Conservation (phyloP, 176 grass and related monocot species). For the Ensete glaucum region DNA sequence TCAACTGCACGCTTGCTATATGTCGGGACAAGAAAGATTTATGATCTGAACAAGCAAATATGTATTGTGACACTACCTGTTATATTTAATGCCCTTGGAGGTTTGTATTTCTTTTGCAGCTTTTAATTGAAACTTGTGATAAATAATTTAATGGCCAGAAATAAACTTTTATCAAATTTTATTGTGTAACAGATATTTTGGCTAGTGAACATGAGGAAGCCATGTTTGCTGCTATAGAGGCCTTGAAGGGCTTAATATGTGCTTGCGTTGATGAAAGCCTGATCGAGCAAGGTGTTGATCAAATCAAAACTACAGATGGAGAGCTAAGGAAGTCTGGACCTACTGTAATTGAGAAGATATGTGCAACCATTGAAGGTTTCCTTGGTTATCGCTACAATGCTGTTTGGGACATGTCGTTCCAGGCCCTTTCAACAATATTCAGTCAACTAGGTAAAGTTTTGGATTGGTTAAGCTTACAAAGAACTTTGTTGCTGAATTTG, state of each 20-base stretch:
- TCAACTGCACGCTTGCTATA: constrained; percentile 62
- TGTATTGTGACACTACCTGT: constrained; percentile 63
- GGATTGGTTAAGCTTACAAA: not conserved
- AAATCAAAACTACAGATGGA: constrained; percentile 58
- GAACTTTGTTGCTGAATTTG: constrained; percentile 4
- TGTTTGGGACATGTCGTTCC: constrained; percentile 88
- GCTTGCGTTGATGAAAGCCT: constrained; percentile 65
- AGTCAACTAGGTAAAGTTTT: constrained; percentile 53
- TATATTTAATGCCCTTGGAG: constrained; percentile 71
- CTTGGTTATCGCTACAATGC: constrained; percentile 56
- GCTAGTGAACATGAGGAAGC: constrained; percentile 85
- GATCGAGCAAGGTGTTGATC: constrained; percentile 50
- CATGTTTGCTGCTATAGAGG: constrained; percentile 61
- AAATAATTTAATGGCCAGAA: not conserved
- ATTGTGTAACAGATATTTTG: constrained; percentile 58
- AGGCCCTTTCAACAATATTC: constrained; percentile 60
- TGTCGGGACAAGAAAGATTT: constrained; percentile 53
- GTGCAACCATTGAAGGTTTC: constrained; percentile 62
- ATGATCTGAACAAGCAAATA: constrained; percentile 54
- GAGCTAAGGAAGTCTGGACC: constrained; percentile 42
- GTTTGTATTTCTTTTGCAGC: constrained; percentile 31
- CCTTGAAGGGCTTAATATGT: constrained; percentile 58
- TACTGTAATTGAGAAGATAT: constrained; percentile 84
- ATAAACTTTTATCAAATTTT: not conserved
- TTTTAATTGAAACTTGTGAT: constrained; percentile 7